A percentile compares a stretch with the other conserved stretches of the same genome.
These are phyloP conservation scores for Allium fistulosum DNA, from an alignment of 106 monocot genomes.

Conservation along the genomic window DNA sequence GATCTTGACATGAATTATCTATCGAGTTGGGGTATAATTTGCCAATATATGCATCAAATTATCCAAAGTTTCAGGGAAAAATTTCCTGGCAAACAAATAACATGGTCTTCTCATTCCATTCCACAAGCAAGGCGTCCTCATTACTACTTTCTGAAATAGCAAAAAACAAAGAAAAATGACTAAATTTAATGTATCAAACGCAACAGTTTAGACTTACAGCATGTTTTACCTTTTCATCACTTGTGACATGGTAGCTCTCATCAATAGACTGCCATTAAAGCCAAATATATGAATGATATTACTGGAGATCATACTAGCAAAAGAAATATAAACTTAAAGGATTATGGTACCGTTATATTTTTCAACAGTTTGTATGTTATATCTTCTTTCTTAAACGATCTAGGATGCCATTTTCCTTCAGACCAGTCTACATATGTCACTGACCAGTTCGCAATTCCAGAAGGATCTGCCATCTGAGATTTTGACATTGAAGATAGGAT, in stretches of 20 bases:
- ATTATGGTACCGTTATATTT: slow-evolving; percentile 63
- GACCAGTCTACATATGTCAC: slow-evolving; percentile 98
- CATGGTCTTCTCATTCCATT: slow-evolving; percentile 63
- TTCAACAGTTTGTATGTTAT: slow-evolving; percentile 71
- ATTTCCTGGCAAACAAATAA: slow-evolving; percentile 75
- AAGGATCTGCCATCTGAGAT: slow-evolving; percentile 83
- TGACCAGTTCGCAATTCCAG: slow-evolving; percentile 97
- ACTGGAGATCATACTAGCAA: background rate
- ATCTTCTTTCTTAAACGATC: slow-evolving; percentile 59
- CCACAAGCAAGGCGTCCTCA: slow-evolving; percentile 47
- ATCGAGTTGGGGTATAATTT: slow-evolving; percentile 23
- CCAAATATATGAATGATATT: background rate
- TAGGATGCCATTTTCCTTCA: slow-evolving; percentile 99
- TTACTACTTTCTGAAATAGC: slow-evolving; percentile 30
- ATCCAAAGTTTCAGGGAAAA: slow-evolving; percentile 49
- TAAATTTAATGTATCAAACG: background rate
- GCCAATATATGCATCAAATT: slow-evolving; percentile 50
- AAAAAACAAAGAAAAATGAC: background rate
- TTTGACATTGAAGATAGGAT: background rate
- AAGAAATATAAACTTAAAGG: background rate
- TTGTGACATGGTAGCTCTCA: background rate
- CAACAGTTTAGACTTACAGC: background rate
- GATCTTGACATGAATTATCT: too few relatives aligned
- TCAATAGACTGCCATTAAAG: background rate
- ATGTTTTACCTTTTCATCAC: background rate